These are phyloP conservation scores for Zangia roseola DNA, from an alignment of 768 basidiomycete genomes.

Conservation along the genomic window DNA sequence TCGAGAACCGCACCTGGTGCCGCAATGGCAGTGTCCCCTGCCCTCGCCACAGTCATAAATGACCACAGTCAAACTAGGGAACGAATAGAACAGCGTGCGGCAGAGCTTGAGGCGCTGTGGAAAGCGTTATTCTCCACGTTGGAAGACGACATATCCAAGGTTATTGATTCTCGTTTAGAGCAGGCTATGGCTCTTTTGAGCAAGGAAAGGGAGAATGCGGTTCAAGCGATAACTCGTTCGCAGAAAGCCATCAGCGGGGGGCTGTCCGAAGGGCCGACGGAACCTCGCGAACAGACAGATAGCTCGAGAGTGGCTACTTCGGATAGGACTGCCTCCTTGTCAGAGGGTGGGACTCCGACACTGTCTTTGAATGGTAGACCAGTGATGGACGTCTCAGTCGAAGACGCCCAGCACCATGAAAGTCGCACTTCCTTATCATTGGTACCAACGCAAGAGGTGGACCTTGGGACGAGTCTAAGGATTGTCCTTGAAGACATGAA, in stretches of 20 bases:
- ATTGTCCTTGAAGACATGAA: conserved; percentile 46
- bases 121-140: conserved; percentile 43
- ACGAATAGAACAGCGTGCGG: conserved; percentile 38
- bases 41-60: conserved; percentile 44
- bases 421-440: conserved; percentile 10
- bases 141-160: conserved; percentile 39
- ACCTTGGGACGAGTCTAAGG: conserved; percentile 26
- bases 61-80: conserved; percentile 44
- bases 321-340: conserved; percentile 13
- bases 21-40: conserved; percentile 42
- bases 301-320: conserved; percentile 8
- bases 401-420: conserved; percentile 10
- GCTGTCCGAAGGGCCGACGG: conserved; percentile 4
- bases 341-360: conserved; percentile 8
- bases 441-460: conserved; percentile 18
- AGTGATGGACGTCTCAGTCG: conserved; percentile 8
- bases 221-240: conserved; percentile 20
- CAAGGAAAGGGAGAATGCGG: conserved; percentile 28
- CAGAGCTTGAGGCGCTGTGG: conserved; percentile 47
- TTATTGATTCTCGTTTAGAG: conserved; percentile 32
- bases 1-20: conserved; percentile 43
- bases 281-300: conserved; percentile 11
- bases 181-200: conserved; percentile 35
- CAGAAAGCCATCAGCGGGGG: conserved; percentile 13
- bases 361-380: conserved; percentile 9